Evolutionary conservation across 352 stramenopile genomes (phyloP), one percentile per base, ranked within the genome.

Genomic region (Pythium aphanidermatum): DNA sequence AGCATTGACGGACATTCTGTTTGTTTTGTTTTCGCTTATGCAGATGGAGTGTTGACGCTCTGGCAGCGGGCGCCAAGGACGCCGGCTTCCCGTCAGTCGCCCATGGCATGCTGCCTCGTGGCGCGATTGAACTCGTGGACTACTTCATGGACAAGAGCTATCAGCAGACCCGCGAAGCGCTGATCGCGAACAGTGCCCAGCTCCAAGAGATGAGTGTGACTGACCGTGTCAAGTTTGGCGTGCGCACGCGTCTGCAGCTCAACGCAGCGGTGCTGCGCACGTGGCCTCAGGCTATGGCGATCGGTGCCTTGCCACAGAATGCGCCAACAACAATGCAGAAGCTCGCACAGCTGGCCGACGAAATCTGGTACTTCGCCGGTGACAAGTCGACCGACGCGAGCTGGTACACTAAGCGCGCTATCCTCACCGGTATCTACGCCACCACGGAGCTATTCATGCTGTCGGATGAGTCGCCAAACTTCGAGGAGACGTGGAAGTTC

Each of bases 361-460:
- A 92, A 49, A 86, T 95, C 47, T 95, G 83, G 83, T 90, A 89
- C 60, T 91, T 85, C 58, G 81, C 77, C 21, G 83, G 83, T 24
- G 83, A 95, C 62, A 72, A 86, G 63, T 91, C 83, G 43, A 90
- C 73, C 24, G 78, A 92, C 53, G 52, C 74, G 46, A 84, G 68
- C 16, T 94, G 82, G 82, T 94, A 93, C 62, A 86, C 79, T 20
- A 94, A 94, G 62, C 79, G 79, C 29, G 79, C 79, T 20, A 53
- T 89, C 26, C 69, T 94, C 23, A 84, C 73, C 31, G 75, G 64
- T 11, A 78, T 91, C 46, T 89, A 93, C 58, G 68, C 77, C 16
- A 87, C 71, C 53, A 89, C 76, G 37, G 82, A 94, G 61, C 61
- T 94, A 20, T 90, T 88, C 28, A 73, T 92, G 73, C 70, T 94